Evolutionary conservation across 345 rosid species (phyloP), one percentile per base, ranked within the genome.

Genomic region (Mangifera indica): DNA sequence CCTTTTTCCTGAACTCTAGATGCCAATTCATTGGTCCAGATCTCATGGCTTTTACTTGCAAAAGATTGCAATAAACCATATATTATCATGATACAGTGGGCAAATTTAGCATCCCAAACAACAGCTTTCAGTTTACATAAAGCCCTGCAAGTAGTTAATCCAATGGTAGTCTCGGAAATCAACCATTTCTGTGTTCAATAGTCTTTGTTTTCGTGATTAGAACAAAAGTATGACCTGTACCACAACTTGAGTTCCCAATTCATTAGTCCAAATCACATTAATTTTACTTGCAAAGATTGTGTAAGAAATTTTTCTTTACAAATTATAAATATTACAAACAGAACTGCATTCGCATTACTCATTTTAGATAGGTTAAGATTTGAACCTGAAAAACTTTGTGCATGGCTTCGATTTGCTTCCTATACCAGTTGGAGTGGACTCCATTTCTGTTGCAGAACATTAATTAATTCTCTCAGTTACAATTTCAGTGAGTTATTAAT

Each of bases 401-500:
- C 96, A 90, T 80, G 96, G 93, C 93, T 90, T 90, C 85, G 90
- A 86, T 88, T 90, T 90, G 96, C 93, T 90, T 88, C 96, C 92
- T 90, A 90, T 81, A 90, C 91, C 93, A 86, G 86, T 77, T 79
- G 93, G 40, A 85, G 77, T 75, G 88, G 87, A 81, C 87, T 90
- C 93, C 91, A 72, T 78, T 87, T 90, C 90, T 90, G 93, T 88
- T 84, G 74, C 88, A 90, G 76, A 81, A 87, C 83, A 90, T 88
- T 89, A 86, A 84, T 80, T 87, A 76, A 85, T 78, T 75, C 51
- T 77, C 81, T 86, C 86, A 85, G 91, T 87, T 83, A 81, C 69
- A 73, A 61, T 79, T 81, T 79, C 77, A 72, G 82, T 58, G 80
- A 74, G 49, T 87, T 80, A 73, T 81, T 79, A 65, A 74, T 65